phyloP scores from a whole-genome alignment of 2,329 filamentous ascomycete genomes.

The Emmonsiellopsis sp. region DNA sequence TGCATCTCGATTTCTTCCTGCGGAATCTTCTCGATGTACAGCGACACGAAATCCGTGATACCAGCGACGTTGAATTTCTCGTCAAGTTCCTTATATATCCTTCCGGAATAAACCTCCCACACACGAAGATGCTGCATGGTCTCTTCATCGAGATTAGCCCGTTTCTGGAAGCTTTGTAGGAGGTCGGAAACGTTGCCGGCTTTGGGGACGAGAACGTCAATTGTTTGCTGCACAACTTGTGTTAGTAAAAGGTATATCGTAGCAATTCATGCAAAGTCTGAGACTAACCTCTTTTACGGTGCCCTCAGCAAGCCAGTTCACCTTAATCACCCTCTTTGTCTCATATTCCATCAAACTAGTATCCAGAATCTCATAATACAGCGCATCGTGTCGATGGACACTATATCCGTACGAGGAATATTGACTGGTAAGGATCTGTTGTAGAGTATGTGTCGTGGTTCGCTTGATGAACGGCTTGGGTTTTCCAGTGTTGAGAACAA shows the following conservation, averaged over 20 bases:
- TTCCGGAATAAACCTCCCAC: constrained; percentile 74
- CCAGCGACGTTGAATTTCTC: constrained; percentile 65
- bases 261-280: background rate
- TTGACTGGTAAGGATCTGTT: constrained; percentile 67
- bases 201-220: constrained; percentile 80
- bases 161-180: constrained; percentile 66
- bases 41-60: constrained; percentile 74
- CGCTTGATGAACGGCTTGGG: constrained; percentile 73
- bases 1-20: constrained; percentile 56
- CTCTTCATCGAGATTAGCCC: constrained; percentile 70
- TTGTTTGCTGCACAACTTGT: constrained; percentile 50
- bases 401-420: constrained; percentile 63
- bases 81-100: constrained; percentile 70
- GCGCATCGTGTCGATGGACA: constrained; percentile 62
- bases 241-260: constrained; percentile 9
- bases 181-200: constrained; percentile 73
- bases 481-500: constrained; percentile 66
- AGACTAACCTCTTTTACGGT: constrained; percentile 72
- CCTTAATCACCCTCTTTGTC: constrained; percentile 77
- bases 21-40: constrained; percentile 75
- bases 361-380: constrained; percentile 90
- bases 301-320: constrained; percentile 81
- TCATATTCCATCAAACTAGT: constrained; percentile 91
- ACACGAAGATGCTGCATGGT: constrained; percentile 64
- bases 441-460: constrained; percentile 59